Percentiles rank a stretch among this genome's conserved stretches.
phyloP scores from a whole-genome alignment of 2,329 filamentous ascomycete genomes.

The Colletotrichum tropicicola region DNA sequence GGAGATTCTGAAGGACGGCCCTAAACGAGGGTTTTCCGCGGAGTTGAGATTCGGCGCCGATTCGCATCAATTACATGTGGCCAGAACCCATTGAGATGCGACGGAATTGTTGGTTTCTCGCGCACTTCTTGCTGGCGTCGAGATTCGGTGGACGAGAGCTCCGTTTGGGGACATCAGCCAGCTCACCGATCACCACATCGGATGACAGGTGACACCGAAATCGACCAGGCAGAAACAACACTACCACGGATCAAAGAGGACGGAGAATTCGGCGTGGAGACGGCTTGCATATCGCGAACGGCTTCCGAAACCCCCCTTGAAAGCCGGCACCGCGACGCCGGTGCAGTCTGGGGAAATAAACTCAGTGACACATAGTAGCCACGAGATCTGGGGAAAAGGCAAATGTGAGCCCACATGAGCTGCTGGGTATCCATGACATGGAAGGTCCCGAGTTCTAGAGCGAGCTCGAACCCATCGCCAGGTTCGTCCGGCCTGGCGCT shows the following conservation, averaged over 20 bases:
- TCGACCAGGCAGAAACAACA: not conserved
- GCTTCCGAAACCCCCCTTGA: not conserved
- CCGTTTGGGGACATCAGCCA: not conserved
- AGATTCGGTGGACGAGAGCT: too few relatives aligned
- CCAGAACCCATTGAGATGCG: too few relatives aligned
- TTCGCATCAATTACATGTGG: not conserved
- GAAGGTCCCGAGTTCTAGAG: not conserved
- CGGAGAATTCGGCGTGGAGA: not conserved
- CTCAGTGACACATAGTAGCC: not conserved
- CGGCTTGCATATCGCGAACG: not conserved
- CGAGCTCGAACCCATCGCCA: not conserved
- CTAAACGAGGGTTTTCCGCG: not conserved
- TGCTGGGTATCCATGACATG: conserved; percentile 1
- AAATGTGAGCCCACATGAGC: not conserved
- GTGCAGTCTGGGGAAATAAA: conserved; percentile 21
- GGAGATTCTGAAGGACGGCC: not conserved
- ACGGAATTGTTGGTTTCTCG: not conserved
- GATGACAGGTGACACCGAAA: not conserved
- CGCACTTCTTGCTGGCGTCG: not conserved
- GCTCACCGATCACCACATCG: not conserved
- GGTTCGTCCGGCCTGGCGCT: conserved; percentile 9
- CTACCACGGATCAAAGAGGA: not conserved
- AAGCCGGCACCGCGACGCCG: not conserved
- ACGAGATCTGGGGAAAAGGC: conserved; percentile 17
- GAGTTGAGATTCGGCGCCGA: not conserved